Evolutionary conservation across 2,329 filamentous ascomycete species (phyloP), one percentile per base, ranked within the genome.

Genomic region (Penicillium sp.): DNA sequence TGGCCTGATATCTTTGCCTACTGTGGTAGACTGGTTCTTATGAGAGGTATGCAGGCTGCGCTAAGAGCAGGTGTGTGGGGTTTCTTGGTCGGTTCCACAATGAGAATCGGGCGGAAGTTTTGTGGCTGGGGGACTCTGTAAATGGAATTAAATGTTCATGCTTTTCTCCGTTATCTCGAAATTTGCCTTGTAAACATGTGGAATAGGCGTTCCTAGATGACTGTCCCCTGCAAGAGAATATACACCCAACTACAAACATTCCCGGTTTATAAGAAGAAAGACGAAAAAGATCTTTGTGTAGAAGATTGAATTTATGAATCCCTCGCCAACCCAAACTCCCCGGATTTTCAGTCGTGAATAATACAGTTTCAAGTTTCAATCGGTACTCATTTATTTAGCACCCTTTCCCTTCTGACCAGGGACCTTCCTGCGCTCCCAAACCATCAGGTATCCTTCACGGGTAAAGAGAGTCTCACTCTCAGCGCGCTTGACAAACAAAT

Each of bases 401-500:
- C 70, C 71, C 65, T 78, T 77, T 9, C 69, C 71, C 65, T 78
- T 80, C 52, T 72, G 72, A 3, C 71, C 70, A 31, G 71, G 70
- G 6, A 65, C 58, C 70, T 84, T 88, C 75, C 92, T 85, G 74
- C 90, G 83, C 80, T 98, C 95, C 95, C 95, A 98, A 45, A 99
- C 86, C 84, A 98, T 96, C 57, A 98, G 77, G 80, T 98, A 98
- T 55, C 90, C 90, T 82, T 99, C 95, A 52, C 93, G 91, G 0
- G 96, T 89, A 70, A 96, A 96, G 63, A 99, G 74, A 66, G 96
- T 84, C 79, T 99, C 93, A 61, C 86, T 90, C 75, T 93, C 89
- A 21, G 95, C 90, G 75, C 88, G 88, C 71, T 97, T 90, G 7
- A 99, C 93, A 72, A 89, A 97, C 64, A 99, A 73, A 78, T 99